A percentile compares a stretch with the other conserved stretches of the same genome.
Evolutionary conservation across 140 eudicot species (phyloP).

Genomic region (Anethum foeniculum): DNA sequence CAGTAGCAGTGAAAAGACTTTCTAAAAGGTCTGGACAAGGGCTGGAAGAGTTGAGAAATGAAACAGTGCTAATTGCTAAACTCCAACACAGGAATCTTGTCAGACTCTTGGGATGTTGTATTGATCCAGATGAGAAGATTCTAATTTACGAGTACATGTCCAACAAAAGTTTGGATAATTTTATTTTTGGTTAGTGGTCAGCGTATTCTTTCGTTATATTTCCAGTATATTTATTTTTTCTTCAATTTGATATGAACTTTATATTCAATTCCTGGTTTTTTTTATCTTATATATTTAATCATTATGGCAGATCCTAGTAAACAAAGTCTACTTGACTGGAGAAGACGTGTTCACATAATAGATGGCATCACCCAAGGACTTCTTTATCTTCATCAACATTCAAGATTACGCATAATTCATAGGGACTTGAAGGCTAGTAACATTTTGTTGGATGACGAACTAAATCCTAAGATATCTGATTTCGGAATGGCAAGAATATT

Average conservation of each 20-base stretch:
- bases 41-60: constrained; percentile 10
- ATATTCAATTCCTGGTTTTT: neutral
- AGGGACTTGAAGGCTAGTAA: constrained; percentile 7
- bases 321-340: neutral
- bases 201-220: neutral
- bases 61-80: constrained; percentile 1
- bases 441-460: constrained; percentile 4
- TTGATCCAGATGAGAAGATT: constrained; percentile 7
- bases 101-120: constrained; percentile 15
- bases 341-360: constrained; percentile 2
- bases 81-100: constrained; percentile 16
- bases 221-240: neutral
- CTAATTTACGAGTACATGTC: constrained; percentile 10
- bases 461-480: constrained; percentile 13
- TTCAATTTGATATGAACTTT: neutral
- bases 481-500: constrained; percentile 11
- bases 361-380: constrained; percentile 10
- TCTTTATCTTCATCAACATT: constrained; percentile 8
- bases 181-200: constrained; percentile 1
- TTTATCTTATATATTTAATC: neutral
- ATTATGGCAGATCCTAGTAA: neutral
- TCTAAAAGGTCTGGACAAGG: constrained; percentile 15
- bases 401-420: constrained; percentile 6
- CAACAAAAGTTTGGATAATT: constrained; percentile 12
- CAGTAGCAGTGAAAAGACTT: constrained; percentile 9